phyloP scores from a whole-genome alignment of 2,329 filamentous ascomycete species.

The Aspergillus japonicus region DNA sequence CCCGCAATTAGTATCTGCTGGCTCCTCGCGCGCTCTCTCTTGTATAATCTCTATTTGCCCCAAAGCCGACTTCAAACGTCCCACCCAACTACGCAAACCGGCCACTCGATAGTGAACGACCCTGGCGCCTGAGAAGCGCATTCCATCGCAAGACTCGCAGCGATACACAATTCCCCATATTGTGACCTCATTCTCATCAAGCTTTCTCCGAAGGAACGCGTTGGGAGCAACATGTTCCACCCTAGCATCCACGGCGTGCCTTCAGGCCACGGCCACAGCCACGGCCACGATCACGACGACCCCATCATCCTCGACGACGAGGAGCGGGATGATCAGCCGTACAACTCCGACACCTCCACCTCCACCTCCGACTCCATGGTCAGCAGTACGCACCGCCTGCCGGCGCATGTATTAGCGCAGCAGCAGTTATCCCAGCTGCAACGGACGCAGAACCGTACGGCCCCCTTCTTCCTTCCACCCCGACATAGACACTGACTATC shows the following conservation, averaged over 20 bases:
- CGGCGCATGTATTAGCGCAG: neutral
- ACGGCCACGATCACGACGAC: constrained; percentile 11
- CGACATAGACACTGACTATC: too few relatives aligned
- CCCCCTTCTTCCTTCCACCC: too few relatives aligned
- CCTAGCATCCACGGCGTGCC: constrained; percentile 8
- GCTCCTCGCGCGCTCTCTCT: too few relatives aligned
- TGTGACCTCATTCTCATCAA: neutral
- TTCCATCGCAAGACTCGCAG: too few relatives aligned
- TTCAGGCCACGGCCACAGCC: neutral
- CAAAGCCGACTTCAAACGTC: too few relatives aligned
- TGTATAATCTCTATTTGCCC: too few relatives aligned
- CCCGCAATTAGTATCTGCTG: neutral
- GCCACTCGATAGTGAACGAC: too few relatives aligned
- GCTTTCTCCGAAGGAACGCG: neutral
- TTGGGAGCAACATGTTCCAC: constrained; percentile 13
- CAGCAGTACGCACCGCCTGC: neutral
- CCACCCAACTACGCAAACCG: too few relatives aligned
- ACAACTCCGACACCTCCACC: neutral
- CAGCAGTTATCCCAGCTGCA: neutral
- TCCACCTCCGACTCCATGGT: too few relatives aligned
- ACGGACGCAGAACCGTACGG: neutral
- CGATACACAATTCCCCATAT: neutral
- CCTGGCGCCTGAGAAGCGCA: too few relatives aligned
- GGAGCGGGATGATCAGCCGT: constrained; percentile 15
- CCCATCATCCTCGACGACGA: constrained; percentile 23